Conservation (phyloP, 768 basidiomycete genomes). For the Collybia mongolica region DNA sequence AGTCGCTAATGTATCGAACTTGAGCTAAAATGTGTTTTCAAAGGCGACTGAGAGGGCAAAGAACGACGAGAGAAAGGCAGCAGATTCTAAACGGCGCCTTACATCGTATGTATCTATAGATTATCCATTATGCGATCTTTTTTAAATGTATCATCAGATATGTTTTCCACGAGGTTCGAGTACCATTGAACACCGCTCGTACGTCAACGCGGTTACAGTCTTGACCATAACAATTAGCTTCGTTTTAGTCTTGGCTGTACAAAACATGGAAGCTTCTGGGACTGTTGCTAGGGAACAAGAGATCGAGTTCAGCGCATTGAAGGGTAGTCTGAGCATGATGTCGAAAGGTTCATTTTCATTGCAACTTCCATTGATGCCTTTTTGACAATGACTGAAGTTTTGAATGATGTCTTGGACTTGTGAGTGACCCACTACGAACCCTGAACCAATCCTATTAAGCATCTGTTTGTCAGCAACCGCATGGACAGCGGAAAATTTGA, state of each 20-base stretch:
- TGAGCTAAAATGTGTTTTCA: background rate
- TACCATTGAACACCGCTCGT: constrained; percentile 78
- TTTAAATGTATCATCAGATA: constrained; percentile 40
- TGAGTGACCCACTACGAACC: constrained; percentile 30
- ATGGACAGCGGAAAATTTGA: constrained; percentile 89
- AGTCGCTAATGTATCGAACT: background rate
- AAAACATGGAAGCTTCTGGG: constrained; percentile 86
- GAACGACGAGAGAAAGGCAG: constrained; percentile 69
- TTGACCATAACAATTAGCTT: background rate
- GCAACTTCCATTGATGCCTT: background rate
- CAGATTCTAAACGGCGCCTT: constrained; percentile 79
- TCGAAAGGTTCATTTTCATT: constrained; percentile 56
- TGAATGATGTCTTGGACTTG: constrained; percentile 84
- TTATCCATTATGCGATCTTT: background rate
- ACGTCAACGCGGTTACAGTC: constrained; percentile 15
- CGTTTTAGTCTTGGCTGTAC: constrained; percentile 69
- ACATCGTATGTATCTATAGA: constrained; percentile 57
- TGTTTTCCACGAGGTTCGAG: constrained; percentile 82
- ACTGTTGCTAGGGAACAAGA: constrained; percentile 73
- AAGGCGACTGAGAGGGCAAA: constrained; percentile 73
- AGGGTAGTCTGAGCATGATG: constrained; percentile 86
- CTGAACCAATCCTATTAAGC: background rate
- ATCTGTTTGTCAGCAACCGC: constrained; percentile 52
- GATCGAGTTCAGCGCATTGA: constrained; percentile 85
- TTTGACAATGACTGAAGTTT: constrained; percentile 35